phyloP scores from a whole-genome alignment of 345 rosid genomes.

The Eucalyptus curtisii region DNA sequence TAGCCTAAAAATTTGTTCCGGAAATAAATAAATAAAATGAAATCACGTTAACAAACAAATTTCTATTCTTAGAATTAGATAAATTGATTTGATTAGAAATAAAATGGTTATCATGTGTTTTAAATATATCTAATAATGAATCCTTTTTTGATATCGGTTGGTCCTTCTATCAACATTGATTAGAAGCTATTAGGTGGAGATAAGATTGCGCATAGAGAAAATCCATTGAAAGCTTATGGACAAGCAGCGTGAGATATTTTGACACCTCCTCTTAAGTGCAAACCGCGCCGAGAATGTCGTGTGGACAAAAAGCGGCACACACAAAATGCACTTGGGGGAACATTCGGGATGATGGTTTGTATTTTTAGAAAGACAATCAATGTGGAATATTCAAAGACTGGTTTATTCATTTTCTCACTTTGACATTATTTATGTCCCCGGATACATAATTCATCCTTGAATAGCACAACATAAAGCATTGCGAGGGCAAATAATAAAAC shows the following conservation, averaged over 20 bases:
- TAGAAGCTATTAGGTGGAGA: neutral
- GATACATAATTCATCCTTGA: neutral
- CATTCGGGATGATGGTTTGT: neutral
- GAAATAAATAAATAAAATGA: neutral
- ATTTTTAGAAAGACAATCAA: neutral
- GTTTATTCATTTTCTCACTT: neutral
- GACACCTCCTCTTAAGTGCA: neutral
- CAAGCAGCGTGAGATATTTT: neutral
- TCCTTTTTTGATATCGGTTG: neutral
- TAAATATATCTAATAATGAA: neutral
- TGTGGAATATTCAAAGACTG: neutral
- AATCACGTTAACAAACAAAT: rapidly evolving
- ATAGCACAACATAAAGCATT: neutral
- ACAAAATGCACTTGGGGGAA: neutral
- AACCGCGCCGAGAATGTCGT: rapidly evolving
- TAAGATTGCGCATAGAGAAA: neutral
- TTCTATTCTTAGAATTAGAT: rapidly evolving
- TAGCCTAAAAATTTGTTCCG: rapidly evolving
- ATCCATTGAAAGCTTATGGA: neutral
- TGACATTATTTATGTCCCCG: neutral
- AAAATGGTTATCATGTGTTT: too few relatives aligned
- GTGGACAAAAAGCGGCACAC: neutral
- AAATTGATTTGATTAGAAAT: neutral
- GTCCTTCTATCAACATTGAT: neutral
- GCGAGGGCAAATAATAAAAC: neutral